Base-by-base conservation (phyloP, 768 basidiomycete genomes). In the Calocybe gangraenosa region DNA sequence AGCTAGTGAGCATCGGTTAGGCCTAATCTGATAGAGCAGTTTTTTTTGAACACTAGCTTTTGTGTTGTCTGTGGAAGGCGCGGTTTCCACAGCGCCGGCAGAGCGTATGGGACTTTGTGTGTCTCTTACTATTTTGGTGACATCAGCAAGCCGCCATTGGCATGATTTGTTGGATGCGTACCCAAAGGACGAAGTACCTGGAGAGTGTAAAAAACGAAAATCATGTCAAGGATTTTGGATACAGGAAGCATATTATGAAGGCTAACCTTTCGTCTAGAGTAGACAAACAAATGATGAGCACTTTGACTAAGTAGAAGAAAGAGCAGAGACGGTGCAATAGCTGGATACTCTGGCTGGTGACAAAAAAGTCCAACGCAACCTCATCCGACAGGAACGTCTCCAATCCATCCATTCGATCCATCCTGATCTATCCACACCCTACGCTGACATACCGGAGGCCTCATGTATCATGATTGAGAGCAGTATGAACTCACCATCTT, bases 51-150 rank as follows among this genome's bases (percentile, higher is more conserved):
- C 2, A 68, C 87, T 58, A 55, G 94, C 92, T 86, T 79, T 98
- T 92, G 78, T 99, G 91, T 75, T 99, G 95, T 71, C 83, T 87
- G 82, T 98, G 96, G 79, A 97, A 95, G 28, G 92, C 81, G 49
- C 95, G 84, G 71, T 85, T 80, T 55, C 93, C 92, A 71, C 96
- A 99, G 59, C 96, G 89, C 65, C 93, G 80, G 82, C 96, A 99
- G 60, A 97, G 84, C 46, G 92, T 93, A 79, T 95, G 92, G 54
- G 90, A 83, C 76, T 95, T 96, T 57, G 90, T 88, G 82, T 94
- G 93, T 66, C 92, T 79, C 78, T 94, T 94, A 89, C 92, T 92
- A 66, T 53, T 52, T 23, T 42, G 45, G 11, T 28, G n/a, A n/a
- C n/a, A n/a, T n/a, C n/a, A n/a, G n/a, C n/a, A n/a, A n/a, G n/a